Evolutionary conservation across 2,329 filamentous ascomycete species (phyloP).

Genomic region (Salinomyces thailandicus): DNA sequence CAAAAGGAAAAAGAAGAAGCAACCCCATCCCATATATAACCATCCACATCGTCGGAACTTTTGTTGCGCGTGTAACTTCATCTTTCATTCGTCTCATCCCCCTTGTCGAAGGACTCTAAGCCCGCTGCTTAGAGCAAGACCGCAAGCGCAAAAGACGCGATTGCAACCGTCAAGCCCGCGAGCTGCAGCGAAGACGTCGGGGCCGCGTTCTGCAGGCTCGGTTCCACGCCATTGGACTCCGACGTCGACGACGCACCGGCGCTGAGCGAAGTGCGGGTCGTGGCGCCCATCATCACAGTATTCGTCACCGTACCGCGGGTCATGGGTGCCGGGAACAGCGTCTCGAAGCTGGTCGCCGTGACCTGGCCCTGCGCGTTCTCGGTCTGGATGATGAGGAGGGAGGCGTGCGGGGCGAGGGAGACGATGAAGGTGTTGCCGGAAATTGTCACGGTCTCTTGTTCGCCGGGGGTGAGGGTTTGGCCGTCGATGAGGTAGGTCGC

Average conservation of each 20-base stretch:
- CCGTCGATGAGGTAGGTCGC: conserved; percentile 30
- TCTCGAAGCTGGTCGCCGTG: conserved; percentile 22
- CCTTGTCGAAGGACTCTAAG: too few species aligned
- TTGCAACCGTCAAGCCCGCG: conserved; percentile 2
- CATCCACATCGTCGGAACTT: too few species aligned
- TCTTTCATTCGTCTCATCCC: too few species aligned
- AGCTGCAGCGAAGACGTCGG: conserved; percentile 1
- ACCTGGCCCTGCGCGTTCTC: conserved; percentile 23
- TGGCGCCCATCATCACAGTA: conserved; percentile 5
- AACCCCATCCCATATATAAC: too few species aligned
- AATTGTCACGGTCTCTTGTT: conserved; percentile 20
- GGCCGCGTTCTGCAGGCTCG: conserved; percentile 1
- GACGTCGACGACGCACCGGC: not conserved
- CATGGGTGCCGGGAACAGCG: conserved; percentile 31
- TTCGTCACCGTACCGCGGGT: conserved; percentile 16
- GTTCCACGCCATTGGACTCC: not conserved
- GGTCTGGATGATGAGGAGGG: conserved; percentile 27
- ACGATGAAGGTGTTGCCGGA: conserved; percentile 20
- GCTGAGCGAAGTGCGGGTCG: not conserved
- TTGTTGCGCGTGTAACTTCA: too few species aligned
- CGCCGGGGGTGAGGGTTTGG: conserved; percentile 29
- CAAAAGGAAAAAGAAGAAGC: too few species aligned
- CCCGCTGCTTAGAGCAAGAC: conserved; percentile 9
- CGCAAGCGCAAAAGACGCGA: conserved; percentile 6
- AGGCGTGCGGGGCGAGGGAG: conserved; percentile 27